Percentiles rank a stretch among this genome's conserved stretches.
These are phyloP conservation scores for Leccinum variicolor DNA, from an alignment of 768 basidiomycete genomes.

Conservation along the genomic window DNA sequence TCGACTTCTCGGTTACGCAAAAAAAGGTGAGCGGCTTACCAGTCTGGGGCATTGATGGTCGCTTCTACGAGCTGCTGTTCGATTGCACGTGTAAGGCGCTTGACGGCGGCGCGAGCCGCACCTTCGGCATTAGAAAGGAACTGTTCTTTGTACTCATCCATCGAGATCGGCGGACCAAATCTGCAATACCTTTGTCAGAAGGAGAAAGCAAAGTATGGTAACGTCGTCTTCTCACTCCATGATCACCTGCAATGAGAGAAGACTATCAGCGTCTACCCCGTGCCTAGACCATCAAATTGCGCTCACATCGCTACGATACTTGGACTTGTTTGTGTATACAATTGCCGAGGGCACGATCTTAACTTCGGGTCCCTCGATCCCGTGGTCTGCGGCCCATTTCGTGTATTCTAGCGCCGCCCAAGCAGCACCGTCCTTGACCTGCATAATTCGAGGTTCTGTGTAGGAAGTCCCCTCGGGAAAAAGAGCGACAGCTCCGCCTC, in stretches of 20 bases:
- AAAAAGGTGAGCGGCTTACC: constrained; percentile 51
- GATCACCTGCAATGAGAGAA: constrained; percentile 48
- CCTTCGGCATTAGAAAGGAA: constrained; percentile 72
- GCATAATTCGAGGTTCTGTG: constrained; percentile 90
- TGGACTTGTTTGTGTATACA: constrained; percentile 93
- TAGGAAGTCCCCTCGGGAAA: constrained; percentile 95
- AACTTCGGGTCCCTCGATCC: constrained; percentile 43
- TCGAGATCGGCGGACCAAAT: constrained; percentile 76
- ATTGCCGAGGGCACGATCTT: constrained; percentile 81
- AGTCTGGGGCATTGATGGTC: constrained; percentile 92
- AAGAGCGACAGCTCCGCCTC: constrained; percentile 82
- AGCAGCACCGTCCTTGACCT: constrained; percentile 89
- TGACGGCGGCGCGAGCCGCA: constrained; percentile 74
- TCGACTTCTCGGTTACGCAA: constrained; percentile 15
- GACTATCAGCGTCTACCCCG: constrained; percentile 10
- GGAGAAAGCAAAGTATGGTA: background rate
- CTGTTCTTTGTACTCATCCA: constrained; percentile 71
- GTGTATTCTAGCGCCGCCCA: constrained; percentile 95
- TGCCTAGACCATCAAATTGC: constrained; percentile 25
- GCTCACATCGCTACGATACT: constrained; percentile 87
- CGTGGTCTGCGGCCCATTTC: constrained; percentile 66
- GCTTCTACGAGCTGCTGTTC: constrained; percentile 66
- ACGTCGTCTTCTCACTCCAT: constrained; percentile 53
- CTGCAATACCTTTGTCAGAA: constrained; percentile 38
- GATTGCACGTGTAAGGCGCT: constrained; percentile 75